phyloP scores from a whole-genome alignment of 768 basidiomycete genomes.

The Lentinus tigrinus region DNA sequence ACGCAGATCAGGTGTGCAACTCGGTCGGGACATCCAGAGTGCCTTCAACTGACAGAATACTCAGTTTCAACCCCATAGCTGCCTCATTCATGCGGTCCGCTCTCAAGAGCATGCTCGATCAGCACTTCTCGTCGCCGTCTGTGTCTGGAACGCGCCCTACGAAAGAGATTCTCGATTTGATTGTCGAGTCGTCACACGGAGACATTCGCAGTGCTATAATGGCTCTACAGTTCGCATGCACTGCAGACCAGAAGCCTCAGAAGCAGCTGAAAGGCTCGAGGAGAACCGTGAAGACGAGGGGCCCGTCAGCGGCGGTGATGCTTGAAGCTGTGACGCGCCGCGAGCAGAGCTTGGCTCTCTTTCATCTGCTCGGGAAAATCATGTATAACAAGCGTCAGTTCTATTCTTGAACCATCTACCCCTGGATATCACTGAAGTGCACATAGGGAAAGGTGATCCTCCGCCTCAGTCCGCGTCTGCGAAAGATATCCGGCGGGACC shows the following conservation, averaged over 20 bases:
- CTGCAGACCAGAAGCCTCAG: slow-evolving; percentile 32
- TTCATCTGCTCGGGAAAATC: slow-evolving; percentile 91
- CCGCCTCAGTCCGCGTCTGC: slow-evolving; percentile 51
- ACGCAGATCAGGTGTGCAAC: slow-evolving; percentile 73
- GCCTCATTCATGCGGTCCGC: slow-evolving; percentile 82
- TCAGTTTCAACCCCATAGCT: slow-evolving; percentile 83
- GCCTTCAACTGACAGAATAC: neutral
- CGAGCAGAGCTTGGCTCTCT: slow-evolving; percentile 84
- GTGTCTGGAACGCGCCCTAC: slow-evolving; percentile 40
- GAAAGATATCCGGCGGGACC: slow-evolving; percentile 64
- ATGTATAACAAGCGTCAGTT: slow-evolving; percentile 90
- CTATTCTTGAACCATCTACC: too few relatives aligned
- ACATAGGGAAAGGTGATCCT: slow-evolving; percentile 73
- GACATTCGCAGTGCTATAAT: slow-evolving; percentile 94
- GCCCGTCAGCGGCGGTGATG: slow-evolving; percentile 34
- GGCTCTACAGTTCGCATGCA: slow-evolving; percentile 84
- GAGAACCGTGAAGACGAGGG: slow-evolving; percentile 31
- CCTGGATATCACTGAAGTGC: neutral
- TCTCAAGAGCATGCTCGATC: slow-evolving; percentile 55
- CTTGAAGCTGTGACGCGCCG: slow-evolving; percentile 77
- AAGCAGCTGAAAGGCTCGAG: slow-evolving; percentile 13
- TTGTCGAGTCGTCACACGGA: slow-evolving; percentile 81
- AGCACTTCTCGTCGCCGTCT: slow-evolving; percentile 41
- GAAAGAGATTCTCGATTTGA: slow-evolving; percentile 68
- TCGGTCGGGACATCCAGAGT: neutral